Base-by-base conservation (phyloP, 371 early-diverging fungal species). In the Mortierella sp. region DNA sequence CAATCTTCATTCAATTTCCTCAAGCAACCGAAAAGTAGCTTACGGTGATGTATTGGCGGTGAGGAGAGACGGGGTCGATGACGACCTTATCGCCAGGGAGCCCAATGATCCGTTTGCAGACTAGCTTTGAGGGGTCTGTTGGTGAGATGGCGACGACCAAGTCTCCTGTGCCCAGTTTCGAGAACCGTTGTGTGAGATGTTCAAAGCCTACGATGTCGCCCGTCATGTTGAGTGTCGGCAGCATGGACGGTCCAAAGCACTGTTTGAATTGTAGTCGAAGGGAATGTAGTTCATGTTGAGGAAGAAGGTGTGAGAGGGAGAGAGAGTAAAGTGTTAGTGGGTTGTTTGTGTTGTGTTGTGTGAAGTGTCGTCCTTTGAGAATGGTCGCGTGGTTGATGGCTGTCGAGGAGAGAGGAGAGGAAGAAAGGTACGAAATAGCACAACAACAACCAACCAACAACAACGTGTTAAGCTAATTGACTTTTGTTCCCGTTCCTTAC, bases 171-270 rank as follows among this genome's bases (percentile, higher is more conserved):
- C 88, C 78, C 24, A 93, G 78, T 0, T 88, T 88, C 73, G 89
- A 84, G 78, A 91, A 90, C 37, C 89, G 89, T 51, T 88, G 90
- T 5, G 93, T 90, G 13, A 96, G 70, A 67, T 91, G 91, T 55
- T 96, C 96, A 51, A 94, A 89, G 10, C 91, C 89, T 2, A 96
- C 92, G 43, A 94, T 67, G 74, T 93, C 93, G 34, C 95, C 94
- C 14, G 90, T 87, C 88, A 93, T 91, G 83, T 94, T 93, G 72
- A 96, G 91, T 26, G 94, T 95, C 1, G 97, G 96, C 4, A 97
- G 90, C 97, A 97, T 97, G 54, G 96, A 95, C 0, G 97, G 97
- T 0, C 97, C 97, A 57, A 93, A 87, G 82, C 95, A 95, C 96
- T 95, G 73, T 13, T 16, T 31, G 61, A 31, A 8, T 61, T 19